Conservation (phyloP, 2,329 filamentous ascomycete genomes). For the Hypoxylon sp. region DNA sequence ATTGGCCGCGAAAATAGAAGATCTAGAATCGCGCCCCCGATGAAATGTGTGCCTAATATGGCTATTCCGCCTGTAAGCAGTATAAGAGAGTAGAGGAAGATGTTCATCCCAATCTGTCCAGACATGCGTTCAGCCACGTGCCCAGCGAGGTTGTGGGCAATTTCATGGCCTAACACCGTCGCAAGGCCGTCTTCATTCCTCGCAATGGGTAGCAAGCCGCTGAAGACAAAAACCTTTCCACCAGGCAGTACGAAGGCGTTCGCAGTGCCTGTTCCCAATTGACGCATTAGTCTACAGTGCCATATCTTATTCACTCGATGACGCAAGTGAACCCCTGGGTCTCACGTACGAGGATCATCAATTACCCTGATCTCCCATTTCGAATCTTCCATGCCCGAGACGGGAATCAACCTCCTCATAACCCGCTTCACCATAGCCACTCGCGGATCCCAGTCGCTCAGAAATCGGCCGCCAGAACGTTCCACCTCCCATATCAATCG, state of each 20-base stretch:
- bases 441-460: slow-evolving; percentile 72
- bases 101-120: slow-evolving; percentile 65
- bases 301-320: slow-evolving; percentile 2
- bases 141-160: slow-evolving; percentile 80
- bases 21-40: slow-evolving; percentile 68
- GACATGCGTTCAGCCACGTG: slow-evolving; percentile 76
- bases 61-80: slow-evolving; percentile 64
- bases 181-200: slow-evolving; percentile 78
- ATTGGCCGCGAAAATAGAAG: slow-evolving; percentile 78
- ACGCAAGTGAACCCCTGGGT: not conserved
- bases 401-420: slow-evolving; percentile 76
- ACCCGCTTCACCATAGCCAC: slow-evolving; percentile 72
- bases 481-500: slow-evolving; percentile 69
- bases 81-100: slow-evolving; percentile 66
- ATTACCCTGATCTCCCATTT: slow-evolving; percentile 83
- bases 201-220: slow-evolving; percentile 78
- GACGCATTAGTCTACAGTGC: slow-evolving; percentile 24
- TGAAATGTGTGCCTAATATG: slow-evolving; percentile 58
- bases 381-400: slow-evolving; percentile 70
- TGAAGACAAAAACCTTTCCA: slow-evolving; percentile 85
- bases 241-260: slow-evolving; percentile 86
- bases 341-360: slow-evolving; percentile 67
- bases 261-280: slow-evolving; percentile 59
- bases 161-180: slow-evolving; percentile 83
- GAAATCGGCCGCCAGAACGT: slow-evolving; percentile 67